Evolutionary conservation across 2,329 filamentous ascomycete genomes (phyloP), one percentile per base, ranked within the genome.

Genomic region (Beauveria brongniartii): DNA sequence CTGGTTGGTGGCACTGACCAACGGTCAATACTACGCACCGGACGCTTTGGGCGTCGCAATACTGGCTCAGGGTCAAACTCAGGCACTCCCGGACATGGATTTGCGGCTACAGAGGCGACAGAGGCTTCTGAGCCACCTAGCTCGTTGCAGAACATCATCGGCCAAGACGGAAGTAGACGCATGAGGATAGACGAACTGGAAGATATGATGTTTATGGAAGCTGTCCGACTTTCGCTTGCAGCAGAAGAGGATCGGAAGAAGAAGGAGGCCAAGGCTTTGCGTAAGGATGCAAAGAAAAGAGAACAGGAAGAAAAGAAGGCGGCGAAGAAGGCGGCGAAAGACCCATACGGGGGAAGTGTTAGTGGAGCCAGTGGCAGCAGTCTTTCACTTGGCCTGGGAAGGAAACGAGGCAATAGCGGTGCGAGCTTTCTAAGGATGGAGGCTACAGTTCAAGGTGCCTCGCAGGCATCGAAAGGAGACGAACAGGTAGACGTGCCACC

Each of bases 161-260:
- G 62, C 43, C 55, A 65, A 3, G 66, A 67, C 10, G 67, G 66
- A 16, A 68, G 68, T 60, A 68, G 78, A 62, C 73, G 80, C 51
- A 72, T 70, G 61, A 82, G 91, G 34, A 85, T 95, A 70, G 91
- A 95, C 24, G 92, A 97, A 67, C 81, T 97, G 0, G 94, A 99
- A 71, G 93, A 96, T 54, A 90, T 99, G 79, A 99, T 99, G 94
- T 92, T 97, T 80, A 91, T 94, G 81, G 94, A 99, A 72, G 94
- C 94, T 0, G 95, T 99, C 53, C 82, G 94, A 44, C 74, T 96
- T 34, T 96, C 92, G 53, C 78, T 99, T n/a, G 92, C 89, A 0
- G 88, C 91, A 1, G 94, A 99, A 71, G 93, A 97, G 69, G 93
- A 97, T 47, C 84, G 93, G n/a, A 89, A 91, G 66, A 88, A 84